Conservation (phyloP, 768 basidiomycete species). For the Boletus speciosus region DNA sequence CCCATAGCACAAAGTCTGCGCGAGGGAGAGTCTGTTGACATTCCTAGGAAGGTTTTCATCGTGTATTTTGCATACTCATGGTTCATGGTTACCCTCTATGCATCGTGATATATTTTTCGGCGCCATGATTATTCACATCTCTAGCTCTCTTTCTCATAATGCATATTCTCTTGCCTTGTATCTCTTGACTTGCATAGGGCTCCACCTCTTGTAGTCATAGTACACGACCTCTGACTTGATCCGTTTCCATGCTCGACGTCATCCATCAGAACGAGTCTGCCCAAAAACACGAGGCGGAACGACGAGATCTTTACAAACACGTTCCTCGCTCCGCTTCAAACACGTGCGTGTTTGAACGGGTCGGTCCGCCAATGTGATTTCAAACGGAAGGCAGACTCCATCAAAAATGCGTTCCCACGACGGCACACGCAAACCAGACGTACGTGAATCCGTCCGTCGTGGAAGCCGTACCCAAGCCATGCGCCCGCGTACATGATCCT, state of each 20-base stretch:
- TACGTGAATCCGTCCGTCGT: conserved; percentile 67
- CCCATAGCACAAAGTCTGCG: conserved; percentile 9
- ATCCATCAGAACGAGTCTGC: neutral
- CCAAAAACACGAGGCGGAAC: conserved; percentile 5
- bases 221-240: neutral
- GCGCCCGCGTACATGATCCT: conserved; percentile 66
- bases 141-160: neutral
- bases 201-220: conserved; percentile 8
- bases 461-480: conserved; percentile 76
- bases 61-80: neutral
- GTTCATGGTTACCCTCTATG: neutral
- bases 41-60: conserved; percentile 7
- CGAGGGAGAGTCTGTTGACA: conserved; percentile 21
- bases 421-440: conserved; percentile 38
- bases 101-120: conserved; percentile 1
- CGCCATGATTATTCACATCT: neutral
- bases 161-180: neutral
- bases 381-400: conserved; percentile 40
- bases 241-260: neutral
- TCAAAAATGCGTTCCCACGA: conserved; percentile 21
- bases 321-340: conserved; percentile 39
- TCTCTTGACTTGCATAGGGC: conserved; percentile 1
- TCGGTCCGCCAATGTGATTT: conserved; percentile 39
- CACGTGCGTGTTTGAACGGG: conserved; percentile 20
- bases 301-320: conserved; percentile 30